Evolutionary conservation across 2,329 filamentous ascomycete genomes (phyloP).

Genomic region (Neoarthrinium moseri): DNA sequence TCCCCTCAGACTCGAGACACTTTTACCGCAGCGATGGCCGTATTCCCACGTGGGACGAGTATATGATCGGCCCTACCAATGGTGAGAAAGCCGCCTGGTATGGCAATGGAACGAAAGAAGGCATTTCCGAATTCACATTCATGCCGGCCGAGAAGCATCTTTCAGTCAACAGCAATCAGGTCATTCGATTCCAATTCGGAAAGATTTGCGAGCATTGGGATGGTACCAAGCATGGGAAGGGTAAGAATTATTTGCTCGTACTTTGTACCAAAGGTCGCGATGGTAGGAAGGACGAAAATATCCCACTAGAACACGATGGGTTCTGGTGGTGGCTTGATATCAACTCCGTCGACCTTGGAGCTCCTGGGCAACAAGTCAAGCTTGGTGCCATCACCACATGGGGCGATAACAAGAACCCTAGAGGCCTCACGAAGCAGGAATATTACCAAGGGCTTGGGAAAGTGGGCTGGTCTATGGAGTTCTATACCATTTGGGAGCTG

Average conservation of each 20-base stretch:
- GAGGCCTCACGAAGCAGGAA: conserved; percentile 48
- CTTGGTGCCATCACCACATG: conserved; percentile 57
- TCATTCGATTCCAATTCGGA: conserved; percentile 76
- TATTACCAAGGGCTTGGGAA: conserved; percentile 39
- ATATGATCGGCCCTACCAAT: conserved; percentile 61
- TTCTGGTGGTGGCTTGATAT: conserved; percentile 83
- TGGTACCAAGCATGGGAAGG: conserved; percentile 63
- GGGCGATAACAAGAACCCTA: conserved; percentile 43
- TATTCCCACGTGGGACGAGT: conserved; percentile 75
- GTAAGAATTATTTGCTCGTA: conserved; percentile 67
- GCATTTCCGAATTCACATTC: conserved; percentile 57
- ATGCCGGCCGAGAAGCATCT: conserved; percentile 61
- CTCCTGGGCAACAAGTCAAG: conserved; percentile 65
- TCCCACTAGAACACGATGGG: conserved; percentile 75
- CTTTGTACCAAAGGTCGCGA: conserved; percentile 66
- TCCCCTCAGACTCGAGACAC: conserved; percentile 63
- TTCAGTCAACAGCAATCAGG: conserved; percentile 51
- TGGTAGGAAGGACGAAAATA: conserved; percentile 64
- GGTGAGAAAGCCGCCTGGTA: conserved; percentile 49
- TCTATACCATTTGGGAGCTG: conserved; percentile 5
- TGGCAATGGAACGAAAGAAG: conserved; percentile 44
- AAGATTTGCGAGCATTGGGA: conserved; percentile 83
- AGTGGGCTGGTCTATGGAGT: conserved; percentile 37
- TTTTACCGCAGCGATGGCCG: conserved; percentile 77
- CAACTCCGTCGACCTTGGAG: conserved; percentile 61